These are phyloP conservation scores for Scheffersomyces spartinae DNA, from an alignment of 805 yeast species.

Conservation along the genomic window DNA sequence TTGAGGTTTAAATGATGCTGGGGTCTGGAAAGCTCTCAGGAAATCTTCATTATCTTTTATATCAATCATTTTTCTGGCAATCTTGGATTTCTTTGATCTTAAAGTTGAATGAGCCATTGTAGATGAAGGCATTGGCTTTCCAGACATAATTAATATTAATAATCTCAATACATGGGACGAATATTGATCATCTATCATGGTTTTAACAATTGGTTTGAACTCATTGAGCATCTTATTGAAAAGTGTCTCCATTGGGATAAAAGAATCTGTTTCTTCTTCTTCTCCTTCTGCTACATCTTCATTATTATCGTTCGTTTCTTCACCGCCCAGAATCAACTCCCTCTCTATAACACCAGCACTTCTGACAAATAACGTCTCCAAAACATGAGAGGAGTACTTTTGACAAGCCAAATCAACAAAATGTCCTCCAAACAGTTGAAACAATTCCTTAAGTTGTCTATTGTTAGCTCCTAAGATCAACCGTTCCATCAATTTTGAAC, in stretches of 20 bases:
- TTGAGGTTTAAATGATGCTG: conserved; percentile 53
- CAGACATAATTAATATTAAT: conserved; percentile 59
- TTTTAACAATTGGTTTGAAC: conserved; percentile 43
- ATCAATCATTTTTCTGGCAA: conserved; percentile 89
- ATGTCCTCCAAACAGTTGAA: conserved; percentile 60
- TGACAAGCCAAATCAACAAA: conserved; percentile 71
- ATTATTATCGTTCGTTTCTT: conserved; percentile 25
- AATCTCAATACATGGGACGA: conserved; percentile 83
- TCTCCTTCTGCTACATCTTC: conserved; percentile 19
- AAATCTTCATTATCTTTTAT: conserved; percentile 70
- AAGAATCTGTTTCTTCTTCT: conserved; percentile 22
- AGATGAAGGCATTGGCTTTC: conserved; percentile 67
- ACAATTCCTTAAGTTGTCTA: conserved; percentile 52
- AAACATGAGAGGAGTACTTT: conserved; percentile 87
- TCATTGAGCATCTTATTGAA: conserved; percentile 58
- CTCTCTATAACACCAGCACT: conserved; percentile 65
- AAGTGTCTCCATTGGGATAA: conserved; percentile 52
- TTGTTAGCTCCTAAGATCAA: conserved; percentile 57
- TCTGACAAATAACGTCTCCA: conserved; percentile 74
- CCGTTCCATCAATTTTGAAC: conserved; percentile 88
- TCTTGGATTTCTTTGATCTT: conserved; percentile 74
- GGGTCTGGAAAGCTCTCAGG: conserved; percentile 55
- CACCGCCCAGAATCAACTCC: conserved; percentile 37
- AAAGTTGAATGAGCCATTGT: conserved; percentile 57
- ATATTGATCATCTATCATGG: conserved; percentile 64